Evolutionary conservation across 495 filamentous ascomycete species (phyloP).

Genomic region (Trichoderma asperelloides): DNA sequence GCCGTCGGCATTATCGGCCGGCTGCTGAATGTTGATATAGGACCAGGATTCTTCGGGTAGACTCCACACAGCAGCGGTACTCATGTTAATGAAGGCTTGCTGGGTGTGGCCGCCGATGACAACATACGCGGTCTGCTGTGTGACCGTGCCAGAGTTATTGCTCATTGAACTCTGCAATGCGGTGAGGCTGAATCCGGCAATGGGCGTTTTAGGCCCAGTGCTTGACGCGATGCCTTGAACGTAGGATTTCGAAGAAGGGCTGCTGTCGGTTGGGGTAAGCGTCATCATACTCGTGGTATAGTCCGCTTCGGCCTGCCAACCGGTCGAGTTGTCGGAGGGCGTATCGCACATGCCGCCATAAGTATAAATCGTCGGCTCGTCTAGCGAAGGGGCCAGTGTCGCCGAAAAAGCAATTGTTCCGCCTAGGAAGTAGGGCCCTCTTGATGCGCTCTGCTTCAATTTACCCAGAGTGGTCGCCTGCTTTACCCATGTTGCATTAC

Average conservation of each 20-base stretch:
- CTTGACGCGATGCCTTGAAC: slow-evolving; percentile 25
- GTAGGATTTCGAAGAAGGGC: slow-evolving; percentile 31
- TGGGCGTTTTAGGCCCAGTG: slow-evolving; percentile 53
- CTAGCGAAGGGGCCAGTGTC: slow-evolving; percentile 39
- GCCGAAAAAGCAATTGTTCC: slow-evolving; percentile 58
- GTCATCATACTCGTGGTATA: slow-evolving; percentile 72
- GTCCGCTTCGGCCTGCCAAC: slow-evolving; percentile 54
- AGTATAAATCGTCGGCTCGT: slow-evolving; percentile 48
- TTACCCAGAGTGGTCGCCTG: slow-evolving; percentile 16
- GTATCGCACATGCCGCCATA: slow-evolving; percentile 88
- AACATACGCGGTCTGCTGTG: slow-evolving; percentile 65
- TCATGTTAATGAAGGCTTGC: slow-evolving; percentile 85
- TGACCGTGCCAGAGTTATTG: slow-evolving; percentile 50
- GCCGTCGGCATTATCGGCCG: slow-evolving; percentile 20
- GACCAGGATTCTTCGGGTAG: slow-evolving; percentile 80
- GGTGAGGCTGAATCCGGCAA: slow-evolving; percentile 82
- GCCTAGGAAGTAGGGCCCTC: slow-evolving; percentile 58
- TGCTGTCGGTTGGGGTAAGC: slow-evolving; percentile 32
- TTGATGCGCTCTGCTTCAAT: slow-evolving; percentile 19
- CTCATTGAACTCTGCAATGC: slow-evolving; percentile 45
- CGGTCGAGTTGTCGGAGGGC: slow-evolving; percentile 28
- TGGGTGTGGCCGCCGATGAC: slow-evolving; percentile 81
- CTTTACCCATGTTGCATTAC: slow-evolving; percentile 20
- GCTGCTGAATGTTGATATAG: slow-evolving; percentile 56
- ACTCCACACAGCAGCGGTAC: slow-evolving; percentile 76